Conservation (phyloP, 768 basidiomycete species). For the Russula abietina region DNA sequence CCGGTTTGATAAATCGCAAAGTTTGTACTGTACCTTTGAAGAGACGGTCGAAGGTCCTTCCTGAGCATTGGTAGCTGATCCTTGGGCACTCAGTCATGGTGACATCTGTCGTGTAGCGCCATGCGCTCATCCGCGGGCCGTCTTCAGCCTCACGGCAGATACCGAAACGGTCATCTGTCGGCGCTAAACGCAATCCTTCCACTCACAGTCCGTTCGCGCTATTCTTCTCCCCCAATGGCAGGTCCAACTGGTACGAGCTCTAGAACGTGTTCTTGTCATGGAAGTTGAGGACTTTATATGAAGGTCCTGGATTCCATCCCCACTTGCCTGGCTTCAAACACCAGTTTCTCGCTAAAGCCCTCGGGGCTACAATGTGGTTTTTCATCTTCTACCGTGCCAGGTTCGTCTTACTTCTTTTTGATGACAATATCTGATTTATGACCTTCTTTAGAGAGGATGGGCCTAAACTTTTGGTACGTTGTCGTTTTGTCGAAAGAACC, state of each 20-base stretch:
- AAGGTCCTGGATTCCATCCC: conserved; percentile 79
- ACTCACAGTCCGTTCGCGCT: not conserved
- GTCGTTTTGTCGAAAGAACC: not conserved
- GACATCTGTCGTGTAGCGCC: not conserved
- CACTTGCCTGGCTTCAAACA: conserved; percentile 76
- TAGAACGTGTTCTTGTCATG: not conserved
- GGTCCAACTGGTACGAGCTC: conserved; percentile 19
- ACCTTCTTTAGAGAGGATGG: conserved; percentile 32
- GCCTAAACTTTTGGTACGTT: conserved; percentile 33
- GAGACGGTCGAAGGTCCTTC: conserved; percentile 45
- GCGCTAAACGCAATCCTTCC: not conserved
- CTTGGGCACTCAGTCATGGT: conserved; percentile 10
- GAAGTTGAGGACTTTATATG: not conserved
- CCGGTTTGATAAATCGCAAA: conserved; percentile 3
- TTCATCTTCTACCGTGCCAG: conserved; percentile 95
- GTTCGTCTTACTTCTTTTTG: conserved; percentile 43
- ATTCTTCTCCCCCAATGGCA: conserved; percentile 9
- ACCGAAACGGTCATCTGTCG: conserved; percentile 2
- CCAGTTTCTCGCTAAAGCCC: conserved; percentile 71
- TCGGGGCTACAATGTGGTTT: conserved; percentile 97
- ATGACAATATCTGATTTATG: not conserved
- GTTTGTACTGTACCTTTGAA: conserved; percentile 41
- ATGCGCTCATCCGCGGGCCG: not conserved
- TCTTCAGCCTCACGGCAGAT: not conserved
- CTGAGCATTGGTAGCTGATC: conserved; percentile 19